phyloP scores from a whole-genome alignment of 23 red algal genomes.

The Gracilaria gracilis region DNA sequence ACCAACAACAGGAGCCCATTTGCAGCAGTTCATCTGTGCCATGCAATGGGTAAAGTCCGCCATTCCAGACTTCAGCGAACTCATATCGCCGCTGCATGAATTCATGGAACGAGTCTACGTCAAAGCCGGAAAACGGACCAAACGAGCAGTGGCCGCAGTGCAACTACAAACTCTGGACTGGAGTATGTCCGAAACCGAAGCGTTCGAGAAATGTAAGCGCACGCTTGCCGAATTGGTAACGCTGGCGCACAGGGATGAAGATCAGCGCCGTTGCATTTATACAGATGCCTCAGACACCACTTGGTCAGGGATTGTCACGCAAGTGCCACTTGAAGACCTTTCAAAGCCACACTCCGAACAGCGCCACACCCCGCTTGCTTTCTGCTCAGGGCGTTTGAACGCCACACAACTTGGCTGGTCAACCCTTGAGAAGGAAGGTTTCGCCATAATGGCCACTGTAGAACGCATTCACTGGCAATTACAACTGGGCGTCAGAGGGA shows the following conservation, averaged over 20 bases:
- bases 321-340: conserved; percentile 9
- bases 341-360: neutral
- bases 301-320: conserved; percentile 44
- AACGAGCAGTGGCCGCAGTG: conserved; percentile 1
- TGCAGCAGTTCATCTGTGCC: neutral
- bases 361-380: neutral
- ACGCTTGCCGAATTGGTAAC: neutral
- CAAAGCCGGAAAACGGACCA: neutral
- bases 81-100: neutral
- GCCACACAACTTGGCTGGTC: too few relatives aligned
- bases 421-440: too few relatives aligned
- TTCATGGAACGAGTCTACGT: conserved; percentile 15
- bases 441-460: neutral
- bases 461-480: conserved; percentile 4
- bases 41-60: neutral
- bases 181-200: neutral
- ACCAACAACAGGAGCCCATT: too few relatives aligned
- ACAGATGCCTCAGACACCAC: conserved; percentile 14
- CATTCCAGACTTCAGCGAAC: neutral
- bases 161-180: neutral
- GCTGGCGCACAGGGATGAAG: neutral
- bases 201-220: neutral
- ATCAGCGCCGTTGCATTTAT: neutral
- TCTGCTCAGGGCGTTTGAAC: neutral
- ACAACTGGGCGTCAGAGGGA: too few relatives aligned